Base-by-base conservation (phyloP, 352 stramenopile genomes). In the Globisporangium nunn region DNA sequence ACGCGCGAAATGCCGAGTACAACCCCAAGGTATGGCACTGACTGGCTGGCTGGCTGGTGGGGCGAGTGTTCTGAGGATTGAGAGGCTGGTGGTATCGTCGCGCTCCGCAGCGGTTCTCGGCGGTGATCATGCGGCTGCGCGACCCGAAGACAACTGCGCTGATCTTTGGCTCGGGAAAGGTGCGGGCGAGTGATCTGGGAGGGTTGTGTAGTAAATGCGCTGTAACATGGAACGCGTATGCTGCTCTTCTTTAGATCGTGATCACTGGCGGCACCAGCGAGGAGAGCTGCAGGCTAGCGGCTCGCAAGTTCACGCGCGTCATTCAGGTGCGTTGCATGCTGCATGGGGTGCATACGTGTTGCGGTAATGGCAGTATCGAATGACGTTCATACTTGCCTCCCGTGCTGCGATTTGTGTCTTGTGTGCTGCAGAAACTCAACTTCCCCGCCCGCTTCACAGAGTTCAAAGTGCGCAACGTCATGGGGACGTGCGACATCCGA, bases 1-100 rank as follows among this genome's bases (percentile, higher is more conserved):
- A 98, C 59, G 96, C 95, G 47, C 88, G 96, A 17, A 99, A 99
- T 63, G 97, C 97, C 6, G 97, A 99, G 77, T 99, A 99, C 74
- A 99, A 99, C 74, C 97, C 97, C 11, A 97, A 97, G 78, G 87
- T 96, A 50, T n/a, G 35, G 23, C 23, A 23, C 23, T 23, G 23
- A 23, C 23, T 23, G 23, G 23, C 23, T 23, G 23, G 23, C 23
- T 23, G n/a, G 6, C 11, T 52, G 43, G 56, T 31, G 48, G n/a
- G 50, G 3, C 4, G 41, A 31, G 29, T 61, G 18, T 2, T 18
- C 18, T 11, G 15, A 6, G 15, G 8, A n/a, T 6, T 43, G 29
- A 59, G 8, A 18, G 15, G 43, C 6, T 18, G 43, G 29, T 7
- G n/a, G n/a, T 29, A 14, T 48, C 43, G 18, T 14, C 10, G 43